Evolutionary conservation across 768 basidiomycete genomes (phyloP), one percentile per base, ranked within the genome.

Genomic region (Tylopilus felleus): DNA sequence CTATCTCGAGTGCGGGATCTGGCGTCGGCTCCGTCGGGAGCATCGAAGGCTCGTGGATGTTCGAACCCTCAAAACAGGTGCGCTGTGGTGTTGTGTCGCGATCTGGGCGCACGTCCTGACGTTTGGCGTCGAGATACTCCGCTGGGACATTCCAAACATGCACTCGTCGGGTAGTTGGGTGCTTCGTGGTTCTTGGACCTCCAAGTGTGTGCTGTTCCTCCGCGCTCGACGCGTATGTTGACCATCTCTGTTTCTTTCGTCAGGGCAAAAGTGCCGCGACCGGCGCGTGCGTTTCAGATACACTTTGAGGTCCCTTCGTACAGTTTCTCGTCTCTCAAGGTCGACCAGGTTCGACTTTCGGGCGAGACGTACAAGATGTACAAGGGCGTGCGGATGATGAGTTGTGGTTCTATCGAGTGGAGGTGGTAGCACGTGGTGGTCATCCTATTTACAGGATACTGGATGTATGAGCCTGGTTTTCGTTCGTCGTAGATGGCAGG

Each of bases 351-450:
- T 41, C 91, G 85, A 69, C 74, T 91, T 25, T 84, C 77, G 2
- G 85, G 88, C 13, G 91, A 94, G 67, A 71, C 71, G 12, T 95
- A 95, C 71, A 96, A 95, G 70, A 89, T 90, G 12, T 97, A 89
- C 73, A 96, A 95, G 70, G 94, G 94, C 16, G 87, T 97, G 47
- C 76, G 93, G 64, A 83, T 85, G 42, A 75, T 78, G 36, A 49
- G 70, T 8, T 41, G 58, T 48, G 69, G 69, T n/a, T 62, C 59
- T 5, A 47, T 72, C 25, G 69, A 70, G 41, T 70, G 69, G 71
- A 63, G 69, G 42, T 70, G 69, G 69, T 70, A 70, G 49, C 23
- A 46, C 22, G 12, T 21, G 31, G 3, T 1, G 8, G 5, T 25
- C 40, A 2, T 42, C 7, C 22, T n/a, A n/a, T n/a, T n/a, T n/a